Conservation (phyloP, 148 eudicot species). For the Rhododendron ferrugineum region DNA sequence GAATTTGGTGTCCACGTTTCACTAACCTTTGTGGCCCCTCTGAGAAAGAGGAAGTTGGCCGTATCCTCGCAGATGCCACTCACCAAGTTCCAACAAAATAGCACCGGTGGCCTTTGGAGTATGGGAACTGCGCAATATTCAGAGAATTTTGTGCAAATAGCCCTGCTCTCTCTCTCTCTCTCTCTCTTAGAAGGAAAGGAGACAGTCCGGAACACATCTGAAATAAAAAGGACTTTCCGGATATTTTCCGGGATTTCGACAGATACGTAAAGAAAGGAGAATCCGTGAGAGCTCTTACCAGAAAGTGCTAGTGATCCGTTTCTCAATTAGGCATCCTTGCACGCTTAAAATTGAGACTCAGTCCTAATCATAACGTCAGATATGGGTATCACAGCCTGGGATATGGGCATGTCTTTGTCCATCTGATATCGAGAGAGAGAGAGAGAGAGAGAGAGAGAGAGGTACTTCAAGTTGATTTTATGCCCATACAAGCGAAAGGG, state of each 20-base stretch:
- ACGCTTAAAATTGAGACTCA: background rate
- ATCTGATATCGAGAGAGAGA: background rate
- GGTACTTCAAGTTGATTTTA: background rate
- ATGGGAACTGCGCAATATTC: background rate
- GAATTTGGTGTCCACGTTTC: background rate
- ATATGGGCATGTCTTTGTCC: background rate
- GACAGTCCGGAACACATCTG: background rate
- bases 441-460: background rate
- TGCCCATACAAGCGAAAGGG: background rate
- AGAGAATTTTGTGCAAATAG: background rate
- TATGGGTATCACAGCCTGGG: background rate
- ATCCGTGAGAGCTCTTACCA: background rate
- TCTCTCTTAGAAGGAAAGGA: background rate
- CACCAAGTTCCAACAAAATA: slow-evolving; percentile 13
- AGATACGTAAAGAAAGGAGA: background rate
- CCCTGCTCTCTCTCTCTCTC: background rate
- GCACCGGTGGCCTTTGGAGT: slow-evolving; percentile 18
- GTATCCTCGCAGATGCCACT: slow-evolving; percentile 5
- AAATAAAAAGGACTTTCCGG: background rate
- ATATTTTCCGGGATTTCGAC: background rate
- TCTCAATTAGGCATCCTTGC: background rate
- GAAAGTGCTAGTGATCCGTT: background rate
- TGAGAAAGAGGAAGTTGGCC: slow-evolving; percentile 18
- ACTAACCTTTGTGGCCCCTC: background rate
- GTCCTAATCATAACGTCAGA: background rate